phyloP scores from a whole-genome alignment of 345 rosid genomes.

The Eucalyptus pumila region DNA sequence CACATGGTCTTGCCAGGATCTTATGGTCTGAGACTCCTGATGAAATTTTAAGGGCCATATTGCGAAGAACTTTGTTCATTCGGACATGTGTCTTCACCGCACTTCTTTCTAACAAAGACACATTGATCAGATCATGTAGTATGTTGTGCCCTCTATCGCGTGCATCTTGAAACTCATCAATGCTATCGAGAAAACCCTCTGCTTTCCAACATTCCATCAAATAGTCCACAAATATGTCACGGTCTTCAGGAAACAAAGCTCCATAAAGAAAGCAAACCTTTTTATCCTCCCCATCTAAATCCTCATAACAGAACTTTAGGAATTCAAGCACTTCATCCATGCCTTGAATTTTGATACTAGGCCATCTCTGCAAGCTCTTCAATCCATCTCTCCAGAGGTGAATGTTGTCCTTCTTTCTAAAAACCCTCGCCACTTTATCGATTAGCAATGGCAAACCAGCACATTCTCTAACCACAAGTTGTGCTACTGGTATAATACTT shows the following conservation, averaged over 20 bases:
- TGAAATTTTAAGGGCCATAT: constrained; percentile 10
- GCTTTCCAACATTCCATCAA: constrained; percentile 13
- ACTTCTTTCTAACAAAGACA: constrained; percentile 1
- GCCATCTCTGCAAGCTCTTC: neutral
- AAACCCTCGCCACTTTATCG: neutral
- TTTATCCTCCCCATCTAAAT: neutral
- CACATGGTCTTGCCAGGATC: neutral
- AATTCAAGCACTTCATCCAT: constrained; percentile 9
- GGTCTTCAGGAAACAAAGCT: constrained; percentile 1
- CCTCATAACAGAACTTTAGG: constrained; percentile 2
- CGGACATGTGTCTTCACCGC: neutral
- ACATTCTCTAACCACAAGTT: constrained; percentile 2
- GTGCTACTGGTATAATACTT: neutral
- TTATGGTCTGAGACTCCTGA: neutral
- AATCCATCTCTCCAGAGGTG: constrained; percentile 1
- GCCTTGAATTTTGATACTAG: neutral
- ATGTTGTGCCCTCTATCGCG: neutral
- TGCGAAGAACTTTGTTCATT: neutral
- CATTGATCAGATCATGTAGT: neutral
- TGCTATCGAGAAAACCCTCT: neutral
- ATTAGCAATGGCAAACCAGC: constrained; percentile 9
- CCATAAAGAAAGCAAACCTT: constrained; percentile 12
- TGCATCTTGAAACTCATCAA: neutral
- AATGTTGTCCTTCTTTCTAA: too few species aligned
- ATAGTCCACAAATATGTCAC: constrained; percentile 1